A percentile compares a stretch with the other conserved stretches of the same genome.
Evolutionary conservation across 73 alveolate genomes (phyloP).

Genomic region (Loxodes magnus): DNA sequence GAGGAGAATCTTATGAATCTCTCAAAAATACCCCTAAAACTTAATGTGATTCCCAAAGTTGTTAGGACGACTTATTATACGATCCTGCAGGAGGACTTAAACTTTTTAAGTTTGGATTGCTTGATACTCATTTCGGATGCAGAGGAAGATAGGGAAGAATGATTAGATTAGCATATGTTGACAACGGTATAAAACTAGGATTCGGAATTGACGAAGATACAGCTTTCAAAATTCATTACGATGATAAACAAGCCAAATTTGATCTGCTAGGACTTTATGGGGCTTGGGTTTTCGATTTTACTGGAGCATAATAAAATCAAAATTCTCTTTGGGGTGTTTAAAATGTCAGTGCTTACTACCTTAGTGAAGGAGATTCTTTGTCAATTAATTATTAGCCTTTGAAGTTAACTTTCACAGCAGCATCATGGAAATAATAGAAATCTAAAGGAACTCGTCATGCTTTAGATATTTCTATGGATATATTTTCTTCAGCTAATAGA

Average conservation of each 20-base stretch:
- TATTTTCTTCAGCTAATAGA: constrained; percentile 16
- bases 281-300: constrained; percentile 12
- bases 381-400: no score
- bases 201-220: constrained; percentile 23
- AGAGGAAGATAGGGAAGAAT: constrained; percentile 27
- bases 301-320: neutral
- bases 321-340: neutral
- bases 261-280: constrained; percentile 15
- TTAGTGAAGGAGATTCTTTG: constrained; percentile 15
- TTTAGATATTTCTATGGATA: constrained; percentile 11
- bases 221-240: neutral
- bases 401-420: no score
- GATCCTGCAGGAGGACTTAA: constrained; percentile 15
- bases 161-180: constrained; percentile 3
- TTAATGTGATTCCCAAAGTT: constrained; percentile 7
- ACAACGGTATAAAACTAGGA: neutral
- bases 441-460: neutral
- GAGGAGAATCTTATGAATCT: constrained; percentile 18
- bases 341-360: constrained; percentile 9
- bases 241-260: neutral
- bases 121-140: constrained; percentile 22
- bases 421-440: no score
- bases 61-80: constrained; percentile 12
- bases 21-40: constrained; percentile 9
- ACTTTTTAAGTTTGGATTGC: constrained; percentile 9